These are phyloP conservation scores for Lasiodiplodia sp. DNA, from an alignment of 2,329 filamentous ascomycete genomes.

Conservation along the genomic window DNA sequence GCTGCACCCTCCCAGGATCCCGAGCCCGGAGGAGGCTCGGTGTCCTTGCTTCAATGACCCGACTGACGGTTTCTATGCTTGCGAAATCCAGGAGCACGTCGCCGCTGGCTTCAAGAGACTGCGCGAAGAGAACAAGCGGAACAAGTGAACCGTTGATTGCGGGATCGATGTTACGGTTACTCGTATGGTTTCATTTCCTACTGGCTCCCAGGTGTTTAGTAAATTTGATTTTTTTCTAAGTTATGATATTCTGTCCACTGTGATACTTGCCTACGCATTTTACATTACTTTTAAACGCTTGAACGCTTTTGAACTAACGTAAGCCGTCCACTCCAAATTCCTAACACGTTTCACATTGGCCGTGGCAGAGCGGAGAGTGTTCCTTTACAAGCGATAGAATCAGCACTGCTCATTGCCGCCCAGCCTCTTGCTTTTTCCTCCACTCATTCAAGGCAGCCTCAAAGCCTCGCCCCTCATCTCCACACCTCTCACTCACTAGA, in stretches of 20 bases:
- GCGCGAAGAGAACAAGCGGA: not conserved
- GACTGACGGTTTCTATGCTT: not conserved
- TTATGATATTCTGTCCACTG: not conserved
- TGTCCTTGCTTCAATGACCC: not conserved
- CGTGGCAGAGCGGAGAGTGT: slow-evolving; percentile 10
- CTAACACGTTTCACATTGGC: not conserved
- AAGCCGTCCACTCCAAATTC: not conserved
- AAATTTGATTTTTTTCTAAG: not conserved
- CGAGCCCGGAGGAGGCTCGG: not conserved
- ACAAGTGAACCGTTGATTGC: not conserved
- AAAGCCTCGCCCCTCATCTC: slow-evolving; percentile 56
- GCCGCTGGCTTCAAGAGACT: slow-evolving; percentile 1
- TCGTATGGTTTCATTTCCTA: not conserved
- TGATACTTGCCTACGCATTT: not conserved
- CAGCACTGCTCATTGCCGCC: not conserved
- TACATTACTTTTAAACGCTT: not conserved
- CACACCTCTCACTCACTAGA: slow-evolving; percentile 78
- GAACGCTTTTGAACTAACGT: slow-evolving; percentile 5
- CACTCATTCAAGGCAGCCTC: slow-evolving; percentile 47
- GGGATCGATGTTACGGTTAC: not conserved
- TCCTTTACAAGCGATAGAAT: not conserved
- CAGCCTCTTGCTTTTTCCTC: slow-evolving; percentile 33
- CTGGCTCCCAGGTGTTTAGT: not conserved
- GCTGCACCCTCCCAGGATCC: not conserved
- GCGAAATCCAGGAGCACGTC: slow-evolving; percentile 3